These are phyloP conservation scores for Fraxinus nigra DNA, from an alignment of 305 asterid genomes.

Conservation along the genomic window DNA sequence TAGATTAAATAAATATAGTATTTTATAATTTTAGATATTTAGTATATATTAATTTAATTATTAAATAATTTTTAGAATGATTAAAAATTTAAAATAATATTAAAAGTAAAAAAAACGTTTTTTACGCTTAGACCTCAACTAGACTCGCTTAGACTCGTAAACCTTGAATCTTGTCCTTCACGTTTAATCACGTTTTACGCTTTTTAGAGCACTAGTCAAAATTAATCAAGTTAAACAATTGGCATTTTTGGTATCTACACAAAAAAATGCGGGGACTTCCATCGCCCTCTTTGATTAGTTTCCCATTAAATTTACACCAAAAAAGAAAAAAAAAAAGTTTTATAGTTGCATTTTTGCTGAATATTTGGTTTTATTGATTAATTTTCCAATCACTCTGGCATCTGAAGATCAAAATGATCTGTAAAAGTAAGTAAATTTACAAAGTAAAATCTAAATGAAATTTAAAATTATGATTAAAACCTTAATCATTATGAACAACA, in stretches of 20 bases:
- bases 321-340: background rate
- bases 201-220: too few relatives aligned
- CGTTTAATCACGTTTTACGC: too few relatives aligned
- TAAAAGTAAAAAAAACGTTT: too few relatives aligned
- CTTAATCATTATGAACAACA: constrained; percentile 3
- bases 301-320: background rate
- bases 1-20: too few relatives aligned
- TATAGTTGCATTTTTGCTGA: background rate
- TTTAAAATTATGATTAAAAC: background rate
- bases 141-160: too few relatives aligned
- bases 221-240: background rate
- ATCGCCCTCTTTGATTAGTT: background rate
- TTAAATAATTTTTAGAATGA: too few relatives aligned
- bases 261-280: background rate
- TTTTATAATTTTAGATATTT: too few relatives aligned
- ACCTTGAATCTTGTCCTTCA: too few relatives aligned
- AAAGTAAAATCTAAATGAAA: constrained; percentile 11
- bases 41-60: too few relatives aligned
- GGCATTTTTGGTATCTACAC: background rate
- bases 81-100: too few relatives aligned
- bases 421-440: background rate
- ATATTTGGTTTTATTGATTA: background rate
- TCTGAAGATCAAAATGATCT: background rate
- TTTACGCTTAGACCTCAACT: too few relatives aligned
- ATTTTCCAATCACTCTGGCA: background rate